Evolutionary conservation across 371 early-diverging fungal genomes (phyloP).

Genomic region (Syncephalastrum monosporum): DNA sequence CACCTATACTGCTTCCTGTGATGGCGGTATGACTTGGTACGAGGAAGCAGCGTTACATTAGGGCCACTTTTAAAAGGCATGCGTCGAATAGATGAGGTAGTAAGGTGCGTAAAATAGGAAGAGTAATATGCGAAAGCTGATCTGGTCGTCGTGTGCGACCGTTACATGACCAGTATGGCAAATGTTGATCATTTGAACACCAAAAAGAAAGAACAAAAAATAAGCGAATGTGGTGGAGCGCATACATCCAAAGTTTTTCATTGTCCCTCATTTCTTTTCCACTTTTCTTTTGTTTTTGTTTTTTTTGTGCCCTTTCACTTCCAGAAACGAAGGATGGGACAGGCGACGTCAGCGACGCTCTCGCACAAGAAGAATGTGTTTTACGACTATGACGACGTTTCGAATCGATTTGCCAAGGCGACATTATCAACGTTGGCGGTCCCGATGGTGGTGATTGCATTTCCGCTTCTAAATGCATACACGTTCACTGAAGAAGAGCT

Average conservation of each 20-base stretch:
- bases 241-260: background rate
- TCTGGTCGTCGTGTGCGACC: constrained; percentile 6
- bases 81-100: too few species aligned
- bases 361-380: constrained; percentile 24
- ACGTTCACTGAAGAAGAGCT: constrained; percentile 42
- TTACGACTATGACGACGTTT: constrained; percentile 39
- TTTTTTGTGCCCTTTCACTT: constrained; percentile 1
- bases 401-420: constrained; percentile 38
- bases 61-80: too few species aligned
- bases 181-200: constrained; percentile 4
- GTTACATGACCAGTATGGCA: constrained; percentile 13
- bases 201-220: too few species aligned
- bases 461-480: constrained; percentile 47
- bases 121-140: constrained; percentile 2
- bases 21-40: too few species aligned
- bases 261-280: background rate
- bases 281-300: background rate
- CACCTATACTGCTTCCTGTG: too few species aligned
- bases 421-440: constrained; percentile 42
- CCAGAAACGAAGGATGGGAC: constrained; percentile 31
- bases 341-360: constrained; percentile 36
- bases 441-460: constrained; percentile 46
- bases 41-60: too few species aligned
- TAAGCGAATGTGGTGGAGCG: too few species aligned
- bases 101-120: background rate